Percentiles rank a stretch among this genome's conserved stretches.
Evolutionary conservation across 2,329 filamentous ascomycete species (phyloP).

Genomic region (Arthrobotrys iridis): DNA sequence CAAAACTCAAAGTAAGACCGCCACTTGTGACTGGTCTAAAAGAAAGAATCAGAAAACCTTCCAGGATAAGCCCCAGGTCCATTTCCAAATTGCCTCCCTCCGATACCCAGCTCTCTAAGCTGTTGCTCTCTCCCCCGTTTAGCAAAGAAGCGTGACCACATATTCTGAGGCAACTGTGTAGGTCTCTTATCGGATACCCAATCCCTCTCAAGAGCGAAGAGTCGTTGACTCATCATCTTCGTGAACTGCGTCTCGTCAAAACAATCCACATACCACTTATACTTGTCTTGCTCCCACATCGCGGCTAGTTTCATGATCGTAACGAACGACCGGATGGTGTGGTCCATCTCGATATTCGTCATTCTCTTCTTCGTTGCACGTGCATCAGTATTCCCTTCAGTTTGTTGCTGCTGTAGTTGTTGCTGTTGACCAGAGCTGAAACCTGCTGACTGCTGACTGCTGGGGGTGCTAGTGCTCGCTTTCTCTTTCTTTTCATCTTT

Average conservation of each 20-base stretch:
- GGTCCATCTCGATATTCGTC: not conserved
- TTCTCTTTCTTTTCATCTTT: no score
- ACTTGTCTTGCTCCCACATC: conserved; percentile 19
- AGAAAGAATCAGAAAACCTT: not conserved
- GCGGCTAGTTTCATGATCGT: conserved; percentile 22
- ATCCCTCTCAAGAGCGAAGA: not conserved
- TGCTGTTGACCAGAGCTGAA: no score
- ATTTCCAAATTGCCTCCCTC: not conserved
- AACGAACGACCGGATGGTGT: not conserved
- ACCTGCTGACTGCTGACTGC: no score
- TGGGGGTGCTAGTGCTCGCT: no score
- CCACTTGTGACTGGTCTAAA: no score
- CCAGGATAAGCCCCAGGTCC: not conserved
- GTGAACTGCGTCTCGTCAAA: conserved; percentile 12
- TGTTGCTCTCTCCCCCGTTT: no score
- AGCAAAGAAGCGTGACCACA: no score
- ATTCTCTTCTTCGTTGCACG: not conserved
- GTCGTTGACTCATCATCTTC: conserved; percentile 15
- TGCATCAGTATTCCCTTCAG: no score
- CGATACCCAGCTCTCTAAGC: not conserved
- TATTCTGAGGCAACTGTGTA: no score
- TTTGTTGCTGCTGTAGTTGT: no score
- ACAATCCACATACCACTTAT: conserved; percentile 5
- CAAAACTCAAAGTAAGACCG: no score
- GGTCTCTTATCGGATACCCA: no score